Conservation (phyloP, 345 rosid species). For the Gynandropsis gynandra region DNA sequence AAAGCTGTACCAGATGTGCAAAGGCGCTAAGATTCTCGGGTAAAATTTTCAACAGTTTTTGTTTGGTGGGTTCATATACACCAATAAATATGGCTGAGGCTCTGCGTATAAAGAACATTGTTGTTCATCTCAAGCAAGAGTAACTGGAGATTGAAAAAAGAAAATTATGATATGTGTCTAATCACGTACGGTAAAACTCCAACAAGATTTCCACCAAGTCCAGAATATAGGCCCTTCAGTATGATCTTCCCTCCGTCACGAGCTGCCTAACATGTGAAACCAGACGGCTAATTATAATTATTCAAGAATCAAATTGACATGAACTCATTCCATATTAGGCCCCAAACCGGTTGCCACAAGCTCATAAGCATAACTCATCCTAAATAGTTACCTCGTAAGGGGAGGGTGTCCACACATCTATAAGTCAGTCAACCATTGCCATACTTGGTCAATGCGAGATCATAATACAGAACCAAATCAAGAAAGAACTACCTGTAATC, state of each 20-base stretch:
- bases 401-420: too few relatives aligned
- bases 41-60: constrained; percentile 40
- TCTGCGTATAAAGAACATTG: constrained; percentile 27
- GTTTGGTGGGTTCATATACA: constrained; percentile 63
- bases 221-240: constrained; percentile 73
- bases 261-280: constrained; percentile 42
- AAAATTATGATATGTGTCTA: not conserved
- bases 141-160: not conserved
- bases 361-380: not conserved
- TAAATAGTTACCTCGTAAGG: too few relatives aligned
- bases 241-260: constrained; percentile 56
- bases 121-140: constrained; percentile 15
- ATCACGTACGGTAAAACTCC: constrained; percentile 78
- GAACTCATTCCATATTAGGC: not conserved
- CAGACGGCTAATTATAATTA: not conserved
- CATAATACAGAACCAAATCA: not conserved
- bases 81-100: constrained; percentile 67
- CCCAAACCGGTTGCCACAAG: not conserved
- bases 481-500: constrained; percentile 50
- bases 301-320: not conserved
- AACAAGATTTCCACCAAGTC: constrained; percentile 77
- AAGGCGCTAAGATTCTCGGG: constrained; percentile 55
- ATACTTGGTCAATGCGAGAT: not conserved
- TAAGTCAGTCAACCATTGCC: too few relatives aligned
- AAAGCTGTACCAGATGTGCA: constrained; percentile 48